Percentiles rank a stretch among this genome's conserved stretches.
Evolutionary conservation across 2,329 filamentous ascomycete species (phyloP).

Genomic region (Colletotrichum karsti): DNA sequence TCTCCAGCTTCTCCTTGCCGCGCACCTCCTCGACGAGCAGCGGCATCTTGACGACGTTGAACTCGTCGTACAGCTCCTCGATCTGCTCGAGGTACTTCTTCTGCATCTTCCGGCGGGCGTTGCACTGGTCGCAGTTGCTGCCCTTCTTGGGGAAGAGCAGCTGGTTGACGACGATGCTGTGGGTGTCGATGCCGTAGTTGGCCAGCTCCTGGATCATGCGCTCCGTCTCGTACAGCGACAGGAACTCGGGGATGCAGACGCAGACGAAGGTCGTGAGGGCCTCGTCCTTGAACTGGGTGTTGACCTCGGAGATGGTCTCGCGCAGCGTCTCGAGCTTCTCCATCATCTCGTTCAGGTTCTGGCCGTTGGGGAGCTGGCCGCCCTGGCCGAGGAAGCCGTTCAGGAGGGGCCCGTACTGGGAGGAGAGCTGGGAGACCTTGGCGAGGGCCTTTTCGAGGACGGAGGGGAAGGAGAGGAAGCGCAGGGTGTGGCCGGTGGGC

Average conservation of each 20-base stretch:
- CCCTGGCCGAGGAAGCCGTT: conserved; percentile 90
- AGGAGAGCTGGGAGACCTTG: conserved; percentile 93
- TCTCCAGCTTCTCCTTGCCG: conserved; percentile 92
- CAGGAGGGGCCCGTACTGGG: conserved; percentile 94
- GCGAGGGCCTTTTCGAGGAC: conserved; percentile 98
- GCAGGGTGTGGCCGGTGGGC: conserved; percentile 95
- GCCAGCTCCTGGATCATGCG: conserved; percentile 99
- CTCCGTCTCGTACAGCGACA: conserved; percentile 97
- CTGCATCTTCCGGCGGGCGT: conserved; percentile 95
- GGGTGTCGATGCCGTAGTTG: conserved; percentile 93
- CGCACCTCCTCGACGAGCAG: conserved; percentile 94
- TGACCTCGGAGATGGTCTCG: conserved; percentile 94
- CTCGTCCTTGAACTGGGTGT: conserved; percentile 97
- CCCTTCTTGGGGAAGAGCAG: conserved; percentile 89
- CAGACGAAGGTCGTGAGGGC: conserved; percentile 97
- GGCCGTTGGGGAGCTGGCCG: conserved; percentile 83
- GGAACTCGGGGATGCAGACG: conserved; percentile 97
- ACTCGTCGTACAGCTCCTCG: conserved; percentile 97
- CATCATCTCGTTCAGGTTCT: conserved; percentile 90
- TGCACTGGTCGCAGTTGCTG: conserved; percentile 93
- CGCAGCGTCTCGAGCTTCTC: conserved; percentile 94
- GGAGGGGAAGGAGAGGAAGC: conserved; percentile 97
- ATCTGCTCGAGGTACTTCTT: conserved; percentile 99
- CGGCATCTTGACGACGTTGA: conserved; percentile 99
- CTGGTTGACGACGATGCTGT: conserved; percentile 98